Conservation (phyloP, 1,284 basidiomycete species). For the Ceratorhiza oryzae-sativae region DNA sequence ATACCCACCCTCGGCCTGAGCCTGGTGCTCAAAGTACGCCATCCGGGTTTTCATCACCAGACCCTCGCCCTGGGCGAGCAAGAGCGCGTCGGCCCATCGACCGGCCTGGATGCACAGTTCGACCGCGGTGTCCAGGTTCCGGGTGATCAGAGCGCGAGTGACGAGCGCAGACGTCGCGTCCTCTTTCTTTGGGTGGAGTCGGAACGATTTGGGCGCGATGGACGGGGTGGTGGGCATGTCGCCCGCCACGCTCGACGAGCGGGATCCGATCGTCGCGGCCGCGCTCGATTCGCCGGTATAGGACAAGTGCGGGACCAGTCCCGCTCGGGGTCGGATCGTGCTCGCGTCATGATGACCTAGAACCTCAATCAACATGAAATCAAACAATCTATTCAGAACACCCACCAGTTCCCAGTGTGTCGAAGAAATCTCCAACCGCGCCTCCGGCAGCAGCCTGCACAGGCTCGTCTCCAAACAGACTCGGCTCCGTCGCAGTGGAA, state of each 20-base stretch:
- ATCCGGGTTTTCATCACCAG: conserved; percentile 91
- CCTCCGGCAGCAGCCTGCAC: conserved; percentile 65
- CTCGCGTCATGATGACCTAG: conserved; percentile 39
- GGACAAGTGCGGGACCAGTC: conserved; percentile 78
- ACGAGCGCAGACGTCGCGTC: conserved; percentile 88
- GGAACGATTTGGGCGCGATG: conserved; percentile 74
- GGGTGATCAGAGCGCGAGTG: conserved; percentile 92
- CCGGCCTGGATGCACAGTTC: conserved; percentile 89
- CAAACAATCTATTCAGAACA: not conserved
- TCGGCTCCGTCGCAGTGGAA: conserved; percentile 75
- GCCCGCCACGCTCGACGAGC: conserved; percentile 83
- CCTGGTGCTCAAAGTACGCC: conserved; percentile 89
- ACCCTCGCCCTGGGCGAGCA: conserved; percentile 92
- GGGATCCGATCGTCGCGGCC: conserved; percentile 87
- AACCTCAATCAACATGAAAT: not conserved
- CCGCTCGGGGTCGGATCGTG: conserved; percentile 45
- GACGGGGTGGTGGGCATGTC: conserved; percentile 62
- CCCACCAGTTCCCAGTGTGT: conserved; percentile 61
- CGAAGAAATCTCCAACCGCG: conserved; percentile 89
- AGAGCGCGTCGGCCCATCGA: conserved; percentile 92
- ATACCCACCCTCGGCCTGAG: conserved; percentile 76
- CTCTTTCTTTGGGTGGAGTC: conserved; percentile 89
- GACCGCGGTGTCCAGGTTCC: conserved; percentile 94
- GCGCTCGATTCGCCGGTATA: conserved; percentile 85
- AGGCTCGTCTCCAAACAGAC: conserved; percentile 85